Evolutionary conservation across 768 basidiomycete species (phyloP), one percentile per base, ranked within the genome.

Genomic region (Kondoa malvinella): DNA sequence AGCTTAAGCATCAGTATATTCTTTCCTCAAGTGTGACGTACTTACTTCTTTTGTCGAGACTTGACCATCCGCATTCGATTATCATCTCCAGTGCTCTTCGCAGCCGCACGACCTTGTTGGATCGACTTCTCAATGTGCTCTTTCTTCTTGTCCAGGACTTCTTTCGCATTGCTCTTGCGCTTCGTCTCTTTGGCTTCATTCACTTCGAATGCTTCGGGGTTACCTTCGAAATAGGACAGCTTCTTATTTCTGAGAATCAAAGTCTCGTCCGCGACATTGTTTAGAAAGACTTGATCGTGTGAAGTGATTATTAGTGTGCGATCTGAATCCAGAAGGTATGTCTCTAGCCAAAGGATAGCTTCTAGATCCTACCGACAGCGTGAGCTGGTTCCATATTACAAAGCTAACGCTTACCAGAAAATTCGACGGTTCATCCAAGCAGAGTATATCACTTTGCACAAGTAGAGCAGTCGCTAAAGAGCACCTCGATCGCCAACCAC

Each of bases 401-500:
- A 50, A 50, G 40, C 12, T 8, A 50, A 50, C 21, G 21, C 40
- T 8, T 50, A 50, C 40, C 12, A 79, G 73, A 66, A 78, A 79
- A 67, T 79, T 80, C 12, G 77, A 76, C 27, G 77, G 75, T 74
- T 86, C 84, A 70, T 86, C 85, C 40, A 86, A 76, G 12, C 85
- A 77, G 26, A 86, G 75, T 15, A 86, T 76, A 69, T 87, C 83
- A 4, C 80, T 80, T 32, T 81, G 79, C 40, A 83, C 79, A 66
- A 86, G 80, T 16, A 87, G 77, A 0, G 83, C 82, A 32, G 80
- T 80, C 2, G 85, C 86, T 1, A 87, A 79, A 33, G 81, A 80
- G 67, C 82, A 82, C 25, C 85, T 79, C 57, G 83, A 82, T 56
- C 81, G 76, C 86, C 86, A 87, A 0, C 86, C 86, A 21, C 85